Evolutionary conservation across 1,139 yeast species (phyloP), one percentile per base, ranked within the genome.

Genomic region (Sugiyamaella neomexicana): DNA sequence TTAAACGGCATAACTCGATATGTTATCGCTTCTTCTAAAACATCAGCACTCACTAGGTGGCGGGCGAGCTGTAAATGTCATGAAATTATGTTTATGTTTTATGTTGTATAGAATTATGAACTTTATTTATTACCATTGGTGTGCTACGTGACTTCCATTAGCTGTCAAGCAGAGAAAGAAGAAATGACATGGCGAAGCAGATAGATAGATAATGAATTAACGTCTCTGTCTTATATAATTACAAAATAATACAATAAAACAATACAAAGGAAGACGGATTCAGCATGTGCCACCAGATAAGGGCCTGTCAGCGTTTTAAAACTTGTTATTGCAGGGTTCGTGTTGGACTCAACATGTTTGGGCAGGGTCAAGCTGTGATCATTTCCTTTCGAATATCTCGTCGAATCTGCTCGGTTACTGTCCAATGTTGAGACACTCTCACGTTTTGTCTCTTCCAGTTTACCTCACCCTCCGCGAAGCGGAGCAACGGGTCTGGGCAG

Each of bases 1-100:
- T 67, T 87, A 53, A 89, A 89, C 65, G 75, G 86, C 7, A 83
- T 90, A 46, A 91, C 91, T 66, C 73, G 93, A 27, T 98, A n/a
- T 93, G 63, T 87, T 88, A 1, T 77, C 91, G 54, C 91, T 98
- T 34, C 38, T 34, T n/a, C 36, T 20, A 20, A n/a, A 3, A 31
- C 36, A n/a, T 34, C 38, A 8, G 38, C 38, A 34, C 15, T 3
- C 38, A 34, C 16, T 34, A n/a, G n/a, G n/a, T n/a, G n/a, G n/a
- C n/a, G n/a, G n/a, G n/a, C n/a, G n/a, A 5, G 2, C 36, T 10
- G 36, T n/a, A 31, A 34, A 34, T 34, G 38, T 34, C 38, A 34
- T 34, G 38, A 34, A 34, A 34, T 34, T 34, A 34, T n/a, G 38
- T 34, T 34, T 34, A 34, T n/a, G 38, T 34, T 34, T 34, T 34